Evolutionary conservation across 495 filamentous ascomycete genomes (phyloP).

Genomic region (Penicillium mononematosum): DNA sequence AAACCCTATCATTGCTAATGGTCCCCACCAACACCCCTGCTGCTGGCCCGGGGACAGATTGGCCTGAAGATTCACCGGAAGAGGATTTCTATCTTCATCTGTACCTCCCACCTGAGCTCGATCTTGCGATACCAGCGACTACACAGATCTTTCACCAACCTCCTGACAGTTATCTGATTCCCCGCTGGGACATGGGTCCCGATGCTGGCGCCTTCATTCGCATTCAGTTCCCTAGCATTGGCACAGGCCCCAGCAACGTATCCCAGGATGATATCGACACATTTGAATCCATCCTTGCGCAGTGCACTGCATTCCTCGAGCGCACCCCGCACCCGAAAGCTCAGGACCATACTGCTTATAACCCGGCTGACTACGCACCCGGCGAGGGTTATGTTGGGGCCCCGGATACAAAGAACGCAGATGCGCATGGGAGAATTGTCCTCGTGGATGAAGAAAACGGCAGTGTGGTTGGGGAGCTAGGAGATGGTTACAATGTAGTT

Average conservation of each 20-base stretch:
- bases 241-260: slow-evolving; percentile 58
- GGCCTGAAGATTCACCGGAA: slow-evolving; percentile 68
- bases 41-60: slow-evolving; percentile 27
- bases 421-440: slow-evolving; percentile 75
- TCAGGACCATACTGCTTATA: slow-evolving; percentile 57
- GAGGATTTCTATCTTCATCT: slow-evolving; percentile 96
- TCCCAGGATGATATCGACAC: slow-evolving; percentile 93
- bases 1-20: slow-evolving; percentile 90
- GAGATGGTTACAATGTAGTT: slow-evolving; percentile 75
- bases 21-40: slow-evolving; percentile 77
- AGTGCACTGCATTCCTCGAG: slow-evolving; percentile 92
- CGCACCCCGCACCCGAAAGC: slow-evolving; percentile 62
- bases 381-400: slow-evolving; percentile 70
- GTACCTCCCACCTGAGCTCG: slow-evolving; percentile 88
- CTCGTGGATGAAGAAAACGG: slow-evolving; percentile 94
- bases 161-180: slow-evolving; percentile 84
- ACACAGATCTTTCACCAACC: slow-evolving; percentile 95
- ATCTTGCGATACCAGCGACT: slow-evolving; percentile 84
- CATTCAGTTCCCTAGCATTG: slow-evolving; percentile 79
- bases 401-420: slow-evolving; percentile 34
- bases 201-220: slow-evolving; percentile 86
- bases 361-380: slow-evolving; percentile 74
- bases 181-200: slow-evolving; percentile 85
- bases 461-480: slow-evolving; percentile 87
- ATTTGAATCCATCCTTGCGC: slow-evolving; percentile 92